Base-by-base conservation (phyloP, 208 protist species). In the Plasmodiophora brassicae region DNA sequence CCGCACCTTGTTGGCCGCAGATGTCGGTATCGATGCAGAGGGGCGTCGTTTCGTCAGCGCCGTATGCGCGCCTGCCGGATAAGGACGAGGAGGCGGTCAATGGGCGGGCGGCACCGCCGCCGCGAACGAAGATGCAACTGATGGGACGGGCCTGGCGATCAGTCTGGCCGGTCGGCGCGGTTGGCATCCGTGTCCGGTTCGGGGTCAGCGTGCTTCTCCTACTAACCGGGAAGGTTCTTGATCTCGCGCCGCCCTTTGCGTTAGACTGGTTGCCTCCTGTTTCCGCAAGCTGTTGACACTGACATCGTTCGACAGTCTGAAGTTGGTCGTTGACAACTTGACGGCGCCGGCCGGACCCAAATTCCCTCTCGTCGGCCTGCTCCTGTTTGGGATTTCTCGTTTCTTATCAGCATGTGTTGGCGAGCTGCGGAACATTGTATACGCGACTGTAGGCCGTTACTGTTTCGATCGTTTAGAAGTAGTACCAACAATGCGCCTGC, bases 21-120 rank as follows among this genome's bases (percentile, higher is more conserved):
- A 78, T 78, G 65, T 78, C 65, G 14, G 41, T 78, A 78, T 78
- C 65, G 41, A 36, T 78, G 65, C 65, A 78, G 41, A 14, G 14
- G 10, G 65, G 65, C n/a, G 14, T 78, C 65, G n/a, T 32, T 5
- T 38, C 32, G 10, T 14, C 10, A 57, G 50, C n/a, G n/a, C n/a
- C 20, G 20, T 78, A 78, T 32, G 5, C 5, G 5, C 32, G 65
- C 10, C n/a, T 78, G n/a, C 65, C 65, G 5, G 65, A 78, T 32
- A 38, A 78, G 41, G 41, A 78, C n/a, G 65, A 38, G 5, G n/a
- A 5, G 14, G n/a, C 41, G 5, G n/a, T 32, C n/a, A 5, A 14
- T n/a, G 25, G 50, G 25, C 65, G 32, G 10, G n/a, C 5, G n/a
- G n/a, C 20, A 8, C 65, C 65, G 14, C 5, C 20, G 14, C 65